These are phyloP conservation scores for Fusarium acutatum DNA, from an alignment of 2,329 filamentous ascomycete species.

Conservation along the genomic window DNA sequence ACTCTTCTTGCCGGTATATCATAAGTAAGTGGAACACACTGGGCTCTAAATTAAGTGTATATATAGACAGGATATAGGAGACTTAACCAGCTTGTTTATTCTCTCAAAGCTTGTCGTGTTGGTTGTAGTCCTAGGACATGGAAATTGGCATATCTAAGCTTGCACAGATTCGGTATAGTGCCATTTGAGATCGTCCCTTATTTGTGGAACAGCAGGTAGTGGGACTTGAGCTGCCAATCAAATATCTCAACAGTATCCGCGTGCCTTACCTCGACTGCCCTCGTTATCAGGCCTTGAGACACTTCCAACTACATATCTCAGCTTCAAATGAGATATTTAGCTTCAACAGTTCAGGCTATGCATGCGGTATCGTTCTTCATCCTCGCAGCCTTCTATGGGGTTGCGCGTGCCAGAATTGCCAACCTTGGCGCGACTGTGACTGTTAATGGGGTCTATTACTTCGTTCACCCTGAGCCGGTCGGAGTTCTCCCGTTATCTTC, in stretches of 20 bases:
- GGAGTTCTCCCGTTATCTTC: background rate
- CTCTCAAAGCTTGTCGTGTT: no score
- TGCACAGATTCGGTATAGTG: background rate
- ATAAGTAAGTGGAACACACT: no score
- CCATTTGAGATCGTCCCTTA: accelerated
- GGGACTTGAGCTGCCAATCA: background rate
- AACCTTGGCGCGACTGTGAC: background rate
- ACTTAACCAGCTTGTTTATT: no score
- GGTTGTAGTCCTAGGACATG: no score
- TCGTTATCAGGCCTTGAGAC: background rate
- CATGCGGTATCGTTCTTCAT: accelerated
- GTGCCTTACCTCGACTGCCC: accelerated
- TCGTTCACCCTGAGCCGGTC: background rate
- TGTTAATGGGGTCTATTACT: background rate
- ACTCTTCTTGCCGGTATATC: no score
- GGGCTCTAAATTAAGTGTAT: no score
- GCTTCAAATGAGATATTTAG: accelerated
- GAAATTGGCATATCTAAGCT: no score
- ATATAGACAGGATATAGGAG: no score
- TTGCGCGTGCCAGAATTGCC: background rate
- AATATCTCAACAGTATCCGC: background rate
- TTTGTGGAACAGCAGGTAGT: background rate
- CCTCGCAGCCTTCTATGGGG: no score
- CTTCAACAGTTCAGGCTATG: background rate
- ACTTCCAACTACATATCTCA: background rate